Percentiles rank a stretch among this genome's conserved stretches.
phyloP scores from a whole-genome alignment of 768 basidiomycete genomes.

The Termitomyces sp. region DNA sequence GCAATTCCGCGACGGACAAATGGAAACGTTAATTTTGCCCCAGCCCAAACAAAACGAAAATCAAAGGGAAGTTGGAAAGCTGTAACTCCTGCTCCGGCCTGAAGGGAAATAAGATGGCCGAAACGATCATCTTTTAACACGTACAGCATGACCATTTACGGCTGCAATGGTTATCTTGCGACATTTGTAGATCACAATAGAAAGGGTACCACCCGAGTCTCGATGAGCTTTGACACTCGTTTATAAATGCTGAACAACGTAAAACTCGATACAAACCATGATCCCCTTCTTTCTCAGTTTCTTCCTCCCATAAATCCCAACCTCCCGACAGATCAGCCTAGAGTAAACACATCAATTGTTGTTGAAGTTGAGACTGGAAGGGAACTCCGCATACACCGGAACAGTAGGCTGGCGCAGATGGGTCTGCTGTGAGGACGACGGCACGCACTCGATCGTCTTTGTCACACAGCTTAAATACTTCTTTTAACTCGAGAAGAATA shows the following conservation, averaged over 20 bases:
- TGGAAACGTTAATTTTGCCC: slow-evolving; percentile 38
- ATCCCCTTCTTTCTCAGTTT: slow-evolving; percentile 41
- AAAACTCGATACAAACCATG: slow-evolving; percentile 29
- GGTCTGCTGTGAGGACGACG: slow-evolving; percentile 48
- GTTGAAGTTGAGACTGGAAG: background rate
- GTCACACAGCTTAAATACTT: slow-evolving; percentile 42
- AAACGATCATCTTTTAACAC: slow-evolving; percentile 7
- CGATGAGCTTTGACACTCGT: slow-evolving; percentile 33
- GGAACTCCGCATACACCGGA: slow-evolving; percentile 37
- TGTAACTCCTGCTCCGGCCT: slow-evolving; percentile 40
- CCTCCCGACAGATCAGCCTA: slow-evolving; percentile 48
- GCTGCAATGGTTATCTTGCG: slow-evolving; percentile 50
- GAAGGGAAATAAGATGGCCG: background rate
- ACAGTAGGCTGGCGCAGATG: slow-evolving; percentile 46
- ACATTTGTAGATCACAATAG: slow-evolving; percentile 45
- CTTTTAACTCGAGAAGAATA: slow-evolving; percentile 33
- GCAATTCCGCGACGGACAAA: slow-evolving; percentile 40
- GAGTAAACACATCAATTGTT: background rate
- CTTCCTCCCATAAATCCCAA: slow-evolving; percentile 36
- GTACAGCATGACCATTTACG: slow-evolving; percentile 45
- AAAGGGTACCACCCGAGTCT: slow-evolving; percentile 42
- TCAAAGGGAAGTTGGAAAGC: slow-evolving; percentile 42
- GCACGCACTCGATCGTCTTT: slow-evolving; percentile 48
- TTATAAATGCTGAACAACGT: background rate
- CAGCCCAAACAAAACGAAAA: slow-evolving; percentile 41